Percentiles rank a stretch among this genome's conserved stretches.
phyloP scores from a whole-genome alignment of 768 basidiomycete species.

The Brasilioporus rufonigricans region DNA sequence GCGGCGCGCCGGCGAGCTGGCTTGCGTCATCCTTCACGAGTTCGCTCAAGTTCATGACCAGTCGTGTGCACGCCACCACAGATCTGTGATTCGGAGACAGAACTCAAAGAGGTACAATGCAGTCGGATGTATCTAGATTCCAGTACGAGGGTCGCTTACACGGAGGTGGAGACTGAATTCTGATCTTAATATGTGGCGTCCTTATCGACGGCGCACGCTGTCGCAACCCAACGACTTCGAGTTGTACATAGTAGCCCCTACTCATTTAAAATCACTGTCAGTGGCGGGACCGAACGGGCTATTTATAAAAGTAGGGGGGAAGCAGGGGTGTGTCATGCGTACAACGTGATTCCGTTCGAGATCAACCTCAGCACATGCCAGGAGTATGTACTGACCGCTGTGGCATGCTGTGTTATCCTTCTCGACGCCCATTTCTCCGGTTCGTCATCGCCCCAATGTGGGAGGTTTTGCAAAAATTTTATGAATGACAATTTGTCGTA shows the following conservation, averaged over 20 bases:
- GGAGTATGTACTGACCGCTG: background rate
- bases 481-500: background rate
- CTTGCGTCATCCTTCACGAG: too few species aligned
- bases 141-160: background rate
- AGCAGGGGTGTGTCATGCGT: background rate
- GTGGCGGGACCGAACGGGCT: background rate
- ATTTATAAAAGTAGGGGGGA: background rate
- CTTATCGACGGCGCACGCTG: background rate
- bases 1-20: background rate
- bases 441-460: background rate
- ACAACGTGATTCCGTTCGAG: background rate
- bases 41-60: background rate
- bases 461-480: too few species aligned
- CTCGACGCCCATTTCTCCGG: background rate
- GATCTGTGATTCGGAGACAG: background rate
- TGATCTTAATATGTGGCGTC: background rate
- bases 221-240: background rate
- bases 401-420: background rate
- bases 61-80: background rate
- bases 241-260: background rate
- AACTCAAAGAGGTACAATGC: background rate
- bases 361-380: background rate
- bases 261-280: background rate
- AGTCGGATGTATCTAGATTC: background rate
- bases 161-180: background rate